Evolutionary conservation across 352 stramenopile species (phyloP).

Genomic region (Globisporangium apiculatum): DNA sequence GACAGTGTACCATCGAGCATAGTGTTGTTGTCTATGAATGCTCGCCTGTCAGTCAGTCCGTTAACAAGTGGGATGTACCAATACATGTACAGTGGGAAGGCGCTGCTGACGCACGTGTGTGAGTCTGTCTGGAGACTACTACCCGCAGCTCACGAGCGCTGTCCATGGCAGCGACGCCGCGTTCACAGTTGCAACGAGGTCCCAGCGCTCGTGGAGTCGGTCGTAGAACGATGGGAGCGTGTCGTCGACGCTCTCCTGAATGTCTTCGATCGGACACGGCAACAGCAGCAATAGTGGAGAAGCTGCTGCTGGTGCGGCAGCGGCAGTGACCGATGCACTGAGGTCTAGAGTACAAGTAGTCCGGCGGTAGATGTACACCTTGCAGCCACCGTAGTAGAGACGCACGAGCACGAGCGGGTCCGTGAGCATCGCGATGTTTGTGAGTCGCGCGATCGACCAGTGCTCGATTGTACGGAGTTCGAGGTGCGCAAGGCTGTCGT

Average conservation of each 20-base stretch:
- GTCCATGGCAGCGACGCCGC: slow-evolving; percentile 10
- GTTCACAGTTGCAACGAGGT: slow-evolving; percentile 6
- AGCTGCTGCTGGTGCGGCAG: no score
- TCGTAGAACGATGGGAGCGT: not conserved
- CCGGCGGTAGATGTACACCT: slow-evolving; percentile 17
- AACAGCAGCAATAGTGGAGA: not conserved
- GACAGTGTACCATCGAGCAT: not conserved
- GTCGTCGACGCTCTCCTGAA: slow-evolving; percentile 4
- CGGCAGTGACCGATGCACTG: no score
- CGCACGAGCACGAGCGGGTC: slow-evolving; percentile 20
- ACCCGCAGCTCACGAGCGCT: slow-evolving; percentile 10
- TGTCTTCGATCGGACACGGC: not conserved
- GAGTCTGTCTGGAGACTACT: not conserved
- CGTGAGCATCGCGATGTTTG: slow-evolving; percentile 24
- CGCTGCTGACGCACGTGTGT: not conserved
- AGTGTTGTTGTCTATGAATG: not conserved
- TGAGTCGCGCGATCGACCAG: slow-evolving; percentile 23
- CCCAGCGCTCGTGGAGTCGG: slow-evolving; percentile 3
- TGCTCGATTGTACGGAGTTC: slow-evolving; percentile 14
- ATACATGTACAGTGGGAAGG: not conserved
- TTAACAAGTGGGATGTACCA: not conserved
- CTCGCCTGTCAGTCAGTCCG: not conserved
- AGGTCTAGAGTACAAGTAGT: no score
- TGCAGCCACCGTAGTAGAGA: slow-evolving; percentile 10
- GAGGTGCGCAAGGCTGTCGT: slow-evolving; percentile 15